Conservation (phyloP, 2,329 filamentous ascomycete species). For the Aspergillus sp. region DNA sequence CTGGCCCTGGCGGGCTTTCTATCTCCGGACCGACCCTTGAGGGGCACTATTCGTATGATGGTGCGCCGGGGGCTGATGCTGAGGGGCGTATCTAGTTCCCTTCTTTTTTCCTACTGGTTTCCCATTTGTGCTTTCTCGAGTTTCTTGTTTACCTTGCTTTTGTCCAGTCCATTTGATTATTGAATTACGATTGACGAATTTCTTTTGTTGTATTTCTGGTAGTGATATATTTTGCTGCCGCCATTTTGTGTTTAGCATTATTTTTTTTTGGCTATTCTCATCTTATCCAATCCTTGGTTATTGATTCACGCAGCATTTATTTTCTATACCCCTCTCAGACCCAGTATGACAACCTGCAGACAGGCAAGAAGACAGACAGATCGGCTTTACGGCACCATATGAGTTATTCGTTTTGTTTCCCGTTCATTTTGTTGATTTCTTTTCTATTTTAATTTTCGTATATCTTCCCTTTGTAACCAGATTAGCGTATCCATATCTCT, state of each 20-base stretch:
- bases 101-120: background rate
- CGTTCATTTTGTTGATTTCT: background rate
- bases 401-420: background rate
- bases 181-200: conserved; percentile 1
- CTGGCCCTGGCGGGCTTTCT: background rate
- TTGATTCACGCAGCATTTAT: background rate
- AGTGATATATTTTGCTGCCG: background rate
- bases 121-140: background rate
- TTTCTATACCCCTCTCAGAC: background rate
- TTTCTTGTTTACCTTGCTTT: background rate
- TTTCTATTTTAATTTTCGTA: background rate
- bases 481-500: no score
- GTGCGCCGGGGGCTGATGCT: conserved; percentile 18
- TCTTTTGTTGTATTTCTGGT: background rate
- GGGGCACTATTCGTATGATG: conserved; percentile 27
- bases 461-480: no score
- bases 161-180: no score
- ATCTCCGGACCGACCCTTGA: background rate
- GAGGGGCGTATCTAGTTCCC: conserved; percentile 18
- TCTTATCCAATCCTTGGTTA: no score
- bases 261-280: no score
- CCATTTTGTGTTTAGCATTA: no score
- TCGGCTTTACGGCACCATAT: background rate
- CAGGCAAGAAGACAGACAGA: background rate
- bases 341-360: background rate